Base-by-base conservation (phyloP, 1,284 basidiomycete genomes). In the Trametes pubescens region DNA sequence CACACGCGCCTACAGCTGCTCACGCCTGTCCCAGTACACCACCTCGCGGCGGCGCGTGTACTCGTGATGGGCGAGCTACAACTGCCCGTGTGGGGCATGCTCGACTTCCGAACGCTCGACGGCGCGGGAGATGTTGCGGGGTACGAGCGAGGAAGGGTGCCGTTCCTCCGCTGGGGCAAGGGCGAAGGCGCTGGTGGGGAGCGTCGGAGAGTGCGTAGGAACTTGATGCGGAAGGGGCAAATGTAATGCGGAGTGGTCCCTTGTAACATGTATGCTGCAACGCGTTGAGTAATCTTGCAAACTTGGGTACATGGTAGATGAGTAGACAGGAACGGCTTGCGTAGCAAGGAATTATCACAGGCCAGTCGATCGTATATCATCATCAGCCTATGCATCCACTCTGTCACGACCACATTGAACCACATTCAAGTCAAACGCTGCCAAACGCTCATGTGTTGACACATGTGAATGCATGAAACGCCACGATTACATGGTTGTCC, bases 61-160 rank as follows among this genome's bases (percentile, higher is more conserved):
- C 74, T 97, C 1, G 86, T 96, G 40, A 94, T 93, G 73, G 96
- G 96, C 5, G 92, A 93, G 70, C 80, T 98, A 68, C 94, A 97
- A 73, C 78, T 98, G 0, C 96, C 96, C 0, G 79, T 95, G 0
- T 93, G 90, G 86, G 95, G 91, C 0, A 89, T 95, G 87, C 78
- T 98, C 53, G 94, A 98, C 77, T 91, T 88, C 76, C 78, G 83
- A 62, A 74, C 72, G 32, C 62, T 63, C 34, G 69, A 70, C 32
- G 80, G 79, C 38, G 78, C 77, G 21, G 81, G 73, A 26, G 77
- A 79, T 2, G 79, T 89, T 2, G 84, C 84, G 0, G 89, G 88
- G 0, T 79, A 85, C 29, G 84, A 86, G 59, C 84, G 79, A 70
- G 83, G 78, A 4, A 83, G 84, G 37, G 88, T 94, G 47, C 95